Evolutionary conservation across 192 early-diverging fungal species (phyloP), one percentile per base, ranked within the genome.

Genomic region (Coemansia furcata): DNA sequence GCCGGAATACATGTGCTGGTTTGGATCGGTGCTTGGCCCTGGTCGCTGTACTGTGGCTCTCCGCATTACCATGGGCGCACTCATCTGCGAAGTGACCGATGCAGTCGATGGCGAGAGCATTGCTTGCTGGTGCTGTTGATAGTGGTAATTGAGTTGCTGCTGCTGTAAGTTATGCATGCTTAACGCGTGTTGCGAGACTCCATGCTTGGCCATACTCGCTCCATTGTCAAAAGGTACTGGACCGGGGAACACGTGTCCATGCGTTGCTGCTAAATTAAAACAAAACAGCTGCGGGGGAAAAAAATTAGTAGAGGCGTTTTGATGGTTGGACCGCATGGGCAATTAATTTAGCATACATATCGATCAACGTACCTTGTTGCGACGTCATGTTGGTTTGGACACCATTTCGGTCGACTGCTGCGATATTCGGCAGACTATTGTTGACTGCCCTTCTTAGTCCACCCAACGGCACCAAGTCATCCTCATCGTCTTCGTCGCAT

Each of bases 391-490:
- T 57, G 17, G 54, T 15, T 15, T 57, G 54, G 30, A 17, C 30
- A 14, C 54, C 54, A 50, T 37, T 49, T 32, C 46, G 6, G 63
- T 26, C 15, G 14, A 23, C 3, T 5, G 26, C 21, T 6, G 29
- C 0, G 32, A 39, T 38, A 65, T 54, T 54, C 3, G 50, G 55
- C 33, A 44, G 21, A 9, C 65, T 54, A 19, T 11, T 40, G 42
- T 36, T 54, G 17, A 40, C 52, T 35, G 61, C 23, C 12, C 63
- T 69, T 12, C 62, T 76, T 44, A 82, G 62, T 3, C 74, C 79
- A 29, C 74, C 79, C 46, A 82, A 55, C 6, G 79, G 74, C 32
- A 77, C 58, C 10, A 63, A 42, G 43, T 82, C 79, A 12, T 54
- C 68, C 11, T 73, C 71, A 32, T 74, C 71, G 1, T 82, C 79